Percentiles rank a stretch among this genome's conserved stretches.
phyloP scores from a whole-genome alignment of 805 yeast species.

The Tetrapisispora fleetii region DNA sequence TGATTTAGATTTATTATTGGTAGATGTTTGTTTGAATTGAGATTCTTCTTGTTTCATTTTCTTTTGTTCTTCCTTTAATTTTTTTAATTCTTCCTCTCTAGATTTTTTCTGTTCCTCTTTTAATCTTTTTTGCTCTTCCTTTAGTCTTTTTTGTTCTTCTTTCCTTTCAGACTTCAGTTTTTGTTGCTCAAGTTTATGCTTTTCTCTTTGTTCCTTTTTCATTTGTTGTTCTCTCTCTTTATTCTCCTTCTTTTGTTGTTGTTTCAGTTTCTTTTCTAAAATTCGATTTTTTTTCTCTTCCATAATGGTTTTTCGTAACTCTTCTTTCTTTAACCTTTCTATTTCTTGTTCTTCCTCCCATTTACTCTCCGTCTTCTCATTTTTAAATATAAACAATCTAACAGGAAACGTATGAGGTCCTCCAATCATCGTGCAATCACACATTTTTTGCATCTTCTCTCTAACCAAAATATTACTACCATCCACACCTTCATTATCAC shows the following conservation, averaged over 20 bases:
- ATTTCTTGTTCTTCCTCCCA: constrained; percentile 34
- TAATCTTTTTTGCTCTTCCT: constrained; percentile 11
- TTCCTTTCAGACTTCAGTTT: constrained; percentile 10
- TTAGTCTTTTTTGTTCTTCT: constrained; percentile 15
- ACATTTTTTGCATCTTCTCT: constrained; percentile 81
- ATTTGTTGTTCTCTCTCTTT: constrained; percentile 12
- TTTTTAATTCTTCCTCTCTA: constrained; percentile 14
- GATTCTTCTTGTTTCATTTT: background rate
- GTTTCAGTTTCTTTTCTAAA: constrained; percentile 22
- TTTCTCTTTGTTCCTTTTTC: constrained; percentile 16
- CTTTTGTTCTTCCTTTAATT: constrained; percentile 4
- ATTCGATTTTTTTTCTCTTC: constrained; percentile 22
- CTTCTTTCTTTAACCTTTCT: constrained; percentile 30
- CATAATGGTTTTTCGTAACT: constrained; percentile 28
- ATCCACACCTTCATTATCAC: constrained; percentile 26
- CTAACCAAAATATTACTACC: constrained; percentile 27
- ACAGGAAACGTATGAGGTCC: constrained; percentile 83
- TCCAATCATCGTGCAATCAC: constrained; percentile 59
- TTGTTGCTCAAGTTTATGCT: constrained; percentile 17
- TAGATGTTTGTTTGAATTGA: constrained; percentile 1
- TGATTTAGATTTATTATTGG: constrained; percentile 10
- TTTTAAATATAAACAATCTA: constrained; percentile 74
- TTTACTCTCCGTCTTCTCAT: constrained; percentile 53
- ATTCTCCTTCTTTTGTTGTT: constrained; percentile 17
- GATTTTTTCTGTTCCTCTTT: constrained; percentile 15